Base-by-base conservation (phyloP, 2,329 filamentous ascomycete genomes). In the Fusarium equiseti region DNA sequence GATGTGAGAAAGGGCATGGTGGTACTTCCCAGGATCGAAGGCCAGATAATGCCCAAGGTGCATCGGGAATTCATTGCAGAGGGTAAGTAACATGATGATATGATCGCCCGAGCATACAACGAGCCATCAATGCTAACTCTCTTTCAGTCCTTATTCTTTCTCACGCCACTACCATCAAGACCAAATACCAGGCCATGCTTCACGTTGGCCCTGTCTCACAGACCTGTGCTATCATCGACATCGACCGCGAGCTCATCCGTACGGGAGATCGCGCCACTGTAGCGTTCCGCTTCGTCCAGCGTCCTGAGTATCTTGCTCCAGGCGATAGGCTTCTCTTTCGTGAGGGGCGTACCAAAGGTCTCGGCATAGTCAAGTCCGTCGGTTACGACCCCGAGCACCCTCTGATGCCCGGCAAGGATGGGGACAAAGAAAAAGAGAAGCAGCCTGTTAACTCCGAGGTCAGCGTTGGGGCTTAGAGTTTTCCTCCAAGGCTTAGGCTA, bases 1-100 rank as follows among this genome's bases (percentile, higher is more conserved):
- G 95, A 98, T 72, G 95, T 99, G 0, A 88, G 96, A 15, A 99
- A 99, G 84, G 96, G 96, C 31, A 98, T 98, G 95, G 96, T 99
- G 3, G 94, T 98, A 7, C 84, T 99, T 31, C 92, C 94, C 46
- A 97, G 95, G 78, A 81, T 91, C 15, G 93, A 97, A 54, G 90
- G 89, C 56, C 86, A 92, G 68, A 88, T 91, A 0, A 84, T 77
- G 75, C 92, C 84, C 70, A 96, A 90, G 71, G 92, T 94, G 13
- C 88, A 91, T 77, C 84, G 88, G 35, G 92, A 94, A 77, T 95
- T 95, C 76, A 84, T 95, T 44, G 93, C 93, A 15, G 92, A 95
- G 81, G 90, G 90, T 91, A 81, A 72, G 80, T 16, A 26, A 20
- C 3, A 52, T 16, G 13, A 27, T 10, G 11, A 51, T 10, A 12